Evolutionary conservation across 2,329 filamentous ascomycete genomes (phyloP).

Genomic region (Aspergillus transmontanensis): DNA sequence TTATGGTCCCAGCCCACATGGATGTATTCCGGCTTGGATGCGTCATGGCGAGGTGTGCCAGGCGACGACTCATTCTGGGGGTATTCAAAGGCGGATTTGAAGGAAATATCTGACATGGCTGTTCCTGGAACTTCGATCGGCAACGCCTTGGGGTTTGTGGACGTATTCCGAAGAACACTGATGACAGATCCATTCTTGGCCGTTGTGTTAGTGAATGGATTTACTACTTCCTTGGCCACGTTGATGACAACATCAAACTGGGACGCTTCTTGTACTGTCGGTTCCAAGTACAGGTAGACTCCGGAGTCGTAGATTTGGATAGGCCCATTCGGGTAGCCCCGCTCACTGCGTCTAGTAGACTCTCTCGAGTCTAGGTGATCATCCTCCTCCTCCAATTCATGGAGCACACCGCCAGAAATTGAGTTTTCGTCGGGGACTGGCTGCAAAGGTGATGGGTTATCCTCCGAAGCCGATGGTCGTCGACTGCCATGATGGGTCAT

Average conservation of each 20-base stretch:
- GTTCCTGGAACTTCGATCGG: conserved; percentile 47
- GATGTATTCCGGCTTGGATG: conserved; percentile 61
- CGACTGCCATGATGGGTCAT: conserved; percentile 35
- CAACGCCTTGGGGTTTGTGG: conserved; percentile 33
- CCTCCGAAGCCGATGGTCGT: conserved; percentile 33
- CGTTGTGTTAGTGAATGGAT: conserved; percentile 52
- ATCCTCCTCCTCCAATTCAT: conserved; percentile 56
- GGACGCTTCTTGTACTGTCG: conserved; percentile 60
- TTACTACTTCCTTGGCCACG: conserved; percentile 66
- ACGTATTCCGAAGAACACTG: conserved; percentile 53
- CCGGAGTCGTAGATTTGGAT: conserved; percentile 65
- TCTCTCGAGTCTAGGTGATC: conserved; percentile 52
- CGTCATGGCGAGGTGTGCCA: conserved; percentile 34
- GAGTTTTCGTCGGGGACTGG: conserved; percentile 31
- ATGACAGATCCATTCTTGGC: conserved; percentile 43
- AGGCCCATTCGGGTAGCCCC: conserved; percentile 65
- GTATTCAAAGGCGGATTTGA: conserved; percentile 53
- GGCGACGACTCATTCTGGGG: conserved; percentile 31
- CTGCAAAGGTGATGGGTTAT: conserved; percentile 29
- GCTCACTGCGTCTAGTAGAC: conserved; percentile 63
- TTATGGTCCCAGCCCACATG: conserved; percentile 70
- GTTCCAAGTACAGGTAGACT: conserved; percentile 65
- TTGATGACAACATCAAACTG: conserved; percentile 66
- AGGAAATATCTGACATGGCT: conserved; percentile 48
- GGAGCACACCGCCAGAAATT: conserved; percentile 35